Conservation (phyloP, 306 rosid species). For the Cucurbita moschata region DNA sequence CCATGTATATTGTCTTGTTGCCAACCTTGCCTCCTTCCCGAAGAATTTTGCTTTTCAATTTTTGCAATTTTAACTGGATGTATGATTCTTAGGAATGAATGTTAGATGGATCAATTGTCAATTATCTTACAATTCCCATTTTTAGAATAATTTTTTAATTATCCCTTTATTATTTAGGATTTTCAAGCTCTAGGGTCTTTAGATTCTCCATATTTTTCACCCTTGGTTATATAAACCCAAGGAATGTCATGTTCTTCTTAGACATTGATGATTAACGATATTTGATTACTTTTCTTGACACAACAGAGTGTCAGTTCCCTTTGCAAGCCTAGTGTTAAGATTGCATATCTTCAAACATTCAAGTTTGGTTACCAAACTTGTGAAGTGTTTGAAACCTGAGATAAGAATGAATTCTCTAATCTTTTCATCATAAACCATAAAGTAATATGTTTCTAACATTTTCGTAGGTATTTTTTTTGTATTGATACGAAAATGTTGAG, state of each 20-base stretch:
- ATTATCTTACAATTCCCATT: background rate
- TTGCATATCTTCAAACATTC: background rate
- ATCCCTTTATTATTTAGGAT: background rate
- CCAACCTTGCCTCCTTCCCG: background rate
- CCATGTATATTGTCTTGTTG: background rate
- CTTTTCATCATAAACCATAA: too few relatives aligned
- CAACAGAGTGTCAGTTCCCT: background rate
- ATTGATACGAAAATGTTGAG: too few relatives aligned
- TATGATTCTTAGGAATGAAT: background rate
- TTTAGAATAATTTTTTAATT: too few relatives aligned
- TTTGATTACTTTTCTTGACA: background rate
- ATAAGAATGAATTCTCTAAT: background rate
- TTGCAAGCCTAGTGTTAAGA: background rate
- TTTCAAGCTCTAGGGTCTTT: background rate
- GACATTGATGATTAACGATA: background rate
- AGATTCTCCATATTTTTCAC: background rate
- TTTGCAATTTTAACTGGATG: background rate
- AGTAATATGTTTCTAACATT: background rate
- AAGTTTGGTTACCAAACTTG: background rate
- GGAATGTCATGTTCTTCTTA: background rate
- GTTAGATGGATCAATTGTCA: background rate
- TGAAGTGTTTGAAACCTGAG: background rate
- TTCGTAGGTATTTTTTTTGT: background rate
- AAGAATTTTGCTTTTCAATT: background rate
- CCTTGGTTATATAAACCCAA: background rate